Base-by-base conservation (phyloP, 371 early-diverging fungal species). In the Batkoa obscura region DNA sequence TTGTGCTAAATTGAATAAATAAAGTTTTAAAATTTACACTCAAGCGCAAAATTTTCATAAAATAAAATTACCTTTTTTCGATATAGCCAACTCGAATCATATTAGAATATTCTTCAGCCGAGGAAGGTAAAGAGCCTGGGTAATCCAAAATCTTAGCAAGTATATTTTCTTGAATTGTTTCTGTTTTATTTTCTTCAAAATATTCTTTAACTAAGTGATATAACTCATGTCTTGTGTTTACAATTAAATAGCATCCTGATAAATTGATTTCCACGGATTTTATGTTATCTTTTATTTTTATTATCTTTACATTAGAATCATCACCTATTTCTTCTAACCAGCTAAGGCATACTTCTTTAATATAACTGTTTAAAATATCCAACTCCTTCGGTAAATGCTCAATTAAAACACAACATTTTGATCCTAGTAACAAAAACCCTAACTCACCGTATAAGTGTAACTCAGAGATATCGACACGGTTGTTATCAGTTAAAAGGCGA, bases 21-120 rank as follows among this genome's bases (percentile, higher is more conserved):
- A 42, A 12, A 13, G 15, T 12, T 15, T 12, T 13, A 15, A 12
- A 42, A 42, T 13, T 42, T 42, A 15, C 15, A 13, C 15, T 12
- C 43, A 42, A 12, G 12, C 12, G 43, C 43, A 13, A 12, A 42
- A 13, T 42, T 42, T 42, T 13, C 12, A 42, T 13, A 42, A 12
- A 42, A 42, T 42, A 42, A 12, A 42, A 42, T 47, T 50, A 30
- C 32, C n/a, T 50, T 3, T 6, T 6, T n/a, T 50, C 50, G 6
- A 50, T 12, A 32, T 50, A 50, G 15, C 50, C 50, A 50, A 50
- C 50, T 6, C 15, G 12, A n/a, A 50, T 3, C 50, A 50, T 50
- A 34, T 23, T 50, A 12, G 31, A 30, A 30, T 32, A 15, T 36
- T 50, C 50, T 12, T 3, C 12, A 13, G 23, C 32, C 0, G 50